These are phyloP conservation scores for Acanthamoeba sp. DNA, from an alignment of 208 protist species.

Conservation along the genomic window DNA sequence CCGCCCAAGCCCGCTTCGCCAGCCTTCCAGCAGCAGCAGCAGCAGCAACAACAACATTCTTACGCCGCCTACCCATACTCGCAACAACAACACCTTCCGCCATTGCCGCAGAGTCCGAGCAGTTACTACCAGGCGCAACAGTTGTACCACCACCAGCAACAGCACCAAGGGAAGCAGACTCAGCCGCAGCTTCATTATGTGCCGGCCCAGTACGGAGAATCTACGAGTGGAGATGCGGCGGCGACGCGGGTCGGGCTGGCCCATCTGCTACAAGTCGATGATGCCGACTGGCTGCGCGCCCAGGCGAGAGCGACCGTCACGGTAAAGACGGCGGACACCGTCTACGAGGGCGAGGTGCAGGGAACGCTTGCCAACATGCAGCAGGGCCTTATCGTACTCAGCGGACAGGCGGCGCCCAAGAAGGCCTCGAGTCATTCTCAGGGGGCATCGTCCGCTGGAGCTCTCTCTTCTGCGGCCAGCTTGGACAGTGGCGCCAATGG, in stretches of 20 bases:
- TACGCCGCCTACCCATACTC: not conserved
- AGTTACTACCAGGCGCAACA: conserved; percentile 10
- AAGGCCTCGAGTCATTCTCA: not conserved
- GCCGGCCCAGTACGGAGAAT: too few species aligned
- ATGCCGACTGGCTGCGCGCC: conserved; percentile 17
- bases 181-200: not conserved
- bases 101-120: not conserved
- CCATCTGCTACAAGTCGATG: conserved; percentile 26
- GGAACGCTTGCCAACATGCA: conserved; percentile 28
- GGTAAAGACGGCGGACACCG: not conserved
- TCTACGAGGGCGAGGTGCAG: conserved; percentile 46
- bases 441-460: not conserved
- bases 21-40: not conserved
- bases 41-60: not conserved
- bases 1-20: not conserved
- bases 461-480: too few species aligned
- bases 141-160: not conserved
- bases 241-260: not conserved
- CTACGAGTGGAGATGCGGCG: not conserved
- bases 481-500: not conserved
- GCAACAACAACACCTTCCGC: not conserved
- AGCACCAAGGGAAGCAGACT: not conserved
- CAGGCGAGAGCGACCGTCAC: not conserved
- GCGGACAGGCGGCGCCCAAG: not conserved
- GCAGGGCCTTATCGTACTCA: not conserved